Evolutionary conservation across 768 basidiomycete genomes (phyloP).

Genomic region (Leccinum barrowsii): DNA sequence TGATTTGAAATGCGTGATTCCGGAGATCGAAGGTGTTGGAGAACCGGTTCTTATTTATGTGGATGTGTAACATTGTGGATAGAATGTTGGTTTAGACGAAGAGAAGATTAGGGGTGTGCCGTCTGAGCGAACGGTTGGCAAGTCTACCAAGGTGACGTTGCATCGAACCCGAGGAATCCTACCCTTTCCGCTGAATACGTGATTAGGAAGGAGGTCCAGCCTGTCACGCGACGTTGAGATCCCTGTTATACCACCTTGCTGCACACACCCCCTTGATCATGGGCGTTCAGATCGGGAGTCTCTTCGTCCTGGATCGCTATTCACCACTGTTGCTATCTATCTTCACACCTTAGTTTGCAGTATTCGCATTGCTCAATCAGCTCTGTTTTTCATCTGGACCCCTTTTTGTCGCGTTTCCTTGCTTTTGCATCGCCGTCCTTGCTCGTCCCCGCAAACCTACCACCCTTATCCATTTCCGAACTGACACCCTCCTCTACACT

Average conservation of each 20-base stretch:
- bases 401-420: slow-evolving; percentile 22
- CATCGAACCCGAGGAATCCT: slow-evolving; percentile 18
- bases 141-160: slow-evolving; percentile 29
- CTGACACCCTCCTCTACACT: slow-evolving; percentile 27
- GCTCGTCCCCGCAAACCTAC: slow-evolving; percentile 18
- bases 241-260: slow-evolving; percentile 18
- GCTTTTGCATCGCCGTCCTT: slow-evolving; percentile 23
- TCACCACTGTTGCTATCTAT: slow-evolving; percentile 24
- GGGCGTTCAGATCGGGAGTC: slow-evolving; percentile 19
- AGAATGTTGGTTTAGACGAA: slow-evolving; percentile 19
- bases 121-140: slow-evolving; percentile 10
- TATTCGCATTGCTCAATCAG: slow-evolving; percentile 22
- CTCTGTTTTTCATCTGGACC: slow-evolving; percentile 18
- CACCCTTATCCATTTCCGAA: slow-evolving; percentile 17
- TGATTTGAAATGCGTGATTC: slow-evolving; percentile 97
- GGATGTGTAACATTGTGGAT: slow-evolving; percentile 45
- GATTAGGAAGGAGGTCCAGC: slow-evolving; percentile 15
- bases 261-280: slow-evolving; percentile 10
- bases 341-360: slow-evolving; percentile 24
- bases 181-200: slow-evolving; percentile 17
- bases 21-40: slow-evolving; percentile 95
- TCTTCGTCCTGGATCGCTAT: slow-evolving; percentile 16
- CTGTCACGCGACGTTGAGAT: slow-evolving; percentile 7
- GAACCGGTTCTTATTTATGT: slow-evolving; percentile 95
- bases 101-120: slow-evolving; percentile 14